Base-by-base conservation (phyloP, 345 rosid genomes). In the Citrus australasica region DNA sequence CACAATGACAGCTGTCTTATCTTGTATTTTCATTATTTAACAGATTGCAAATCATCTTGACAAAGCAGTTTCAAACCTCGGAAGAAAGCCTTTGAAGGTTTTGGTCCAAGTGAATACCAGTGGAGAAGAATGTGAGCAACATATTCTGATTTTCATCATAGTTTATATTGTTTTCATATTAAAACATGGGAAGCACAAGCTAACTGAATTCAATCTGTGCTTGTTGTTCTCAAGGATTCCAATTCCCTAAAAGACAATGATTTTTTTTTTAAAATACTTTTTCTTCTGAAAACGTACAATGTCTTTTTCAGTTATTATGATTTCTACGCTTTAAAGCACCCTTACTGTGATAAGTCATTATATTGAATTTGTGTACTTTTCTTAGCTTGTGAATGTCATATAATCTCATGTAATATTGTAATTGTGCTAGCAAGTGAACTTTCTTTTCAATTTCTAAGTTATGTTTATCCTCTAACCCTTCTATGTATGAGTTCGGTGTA, bases 81-180 rank as follows among this genome's bases (percentile, higher is more conserved):
- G 93, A 66, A 90, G 98, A 79, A 88, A 88, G 79, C 99, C 99
- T 72, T 71, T 95, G 78, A 91, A 90, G 86, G 93, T 95, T 80
- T 73, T 95, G 87, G 92, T 89, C 73, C 99, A 93, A 88, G 99
- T 95, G 67, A 95, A 95, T 79, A 95, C 99, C 9, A 93, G 98
- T 37, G 96, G 97, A 84, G 98, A 95, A 90, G 83, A 82, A 79
- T 93, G 99, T 95, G 88, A 85, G 98, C 84, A 67, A 60, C 60
- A 19, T 40, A 22, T 75, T 40, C 27, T 64, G 30, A 11, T 64
- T 22, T n/a, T 22, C 16, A 22, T 46, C 65, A 64, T 48, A 60
- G 3, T 64, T 5, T 46, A 46, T 25, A 16, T 60, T 60, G 7
- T 46, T 61, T 40, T 40, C 25, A 9, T 24, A 4, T 30, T 1